Base-by-base conservation (phyloP, 352 stramenopile species). In the Pythium scleroteichum region DNA sequence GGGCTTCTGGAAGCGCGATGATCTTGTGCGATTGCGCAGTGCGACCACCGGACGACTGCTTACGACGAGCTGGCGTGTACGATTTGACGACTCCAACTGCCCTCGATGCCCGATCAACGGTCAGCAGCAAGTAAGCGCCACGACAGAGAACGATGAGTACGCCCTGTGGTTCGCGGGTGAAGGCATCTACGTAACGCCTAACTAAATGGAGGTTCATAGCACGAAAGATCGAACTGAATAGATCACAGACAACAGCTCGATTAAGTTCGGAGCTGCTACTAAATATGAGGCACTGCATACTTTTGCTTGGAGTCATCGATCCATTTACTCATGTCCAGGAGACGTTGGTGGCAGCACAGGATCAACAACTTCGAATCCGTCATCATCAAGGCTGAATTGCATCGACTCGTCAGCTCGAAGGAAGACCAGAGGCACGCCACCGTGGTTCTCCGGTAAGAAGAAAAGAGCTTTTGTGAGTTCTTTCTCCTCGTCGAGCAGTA, bases 61-160 rank as follows among this genome's bases (percentile, higher is more conserved):
- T 24, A 47, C 59, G 47, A 92, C 83, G 23, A 79, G 73, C 33
- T 66, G 71, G 16, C 67, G 41, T 27, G 62, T 67, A 35, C 77
- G 81, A 19, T 94, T 92, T 58, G 78, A 94, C 61, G 73, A 92
- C 71, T 85, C 59, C 33, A 94, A 94, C 66, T 94, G 85, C 47
- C 83, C 83, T 17, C 75, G 69, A 24, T 94, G 85, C 55, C 85
- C 85, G 46, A 94, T 94, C 66, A 90, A 92, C 59, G 85, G 85
- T 19, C 85, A 94, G 67, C 85, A 94, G 63, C 81, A 94, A 71
- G 85, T 94, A 40, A 92, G 81, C 59, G 76, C 76, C 0, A 79
- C 58, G 32, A 59, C 71, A n/a, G 65, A 72, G 16, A 76, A 72
- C 49, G 62, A 68, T n/a, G 78, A 82, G 33, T 63, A 69, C 50